Conservation (phyloP, 371 early-diverging fungal species). For the Mucor lusitanicus region DNA sequence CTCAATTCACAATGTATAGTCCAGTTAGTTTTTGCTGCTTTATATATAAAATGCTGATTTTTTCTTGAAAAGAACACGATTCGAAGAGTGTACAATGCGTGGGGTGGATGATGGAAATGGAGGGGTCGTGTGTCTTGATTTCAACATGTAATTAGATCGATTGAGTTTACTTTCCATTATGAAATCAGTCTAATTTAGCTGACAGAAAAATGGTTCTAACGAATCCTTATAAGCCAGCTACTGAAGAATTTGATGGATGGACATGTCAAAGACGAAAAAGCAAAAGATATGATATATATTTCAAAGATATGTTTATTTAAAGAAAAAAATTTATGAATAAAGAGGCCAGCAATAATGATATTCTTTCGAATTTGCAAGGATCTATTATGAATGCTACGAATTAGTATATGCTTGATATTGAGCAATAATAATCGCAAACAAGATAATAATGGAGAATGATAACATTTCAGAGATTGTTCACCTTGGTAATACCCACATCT, state of each 20-base stretch:
- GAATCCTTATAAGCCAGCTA: not conserved
- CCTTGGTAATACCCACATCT: slow-evolving; percentile 30
- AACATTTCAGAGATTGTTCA: slow-evolving; percentile 26
- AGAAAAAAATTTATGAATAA: not conserved
- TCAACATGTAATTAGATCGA: not conserved
- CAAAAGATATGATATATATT: not conserved
- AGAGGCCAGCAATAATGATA: not conserved
- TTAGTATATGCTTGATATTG: not conserved
- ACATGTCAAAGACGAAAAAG: not conserved
- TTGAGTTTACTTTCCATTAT: not conserved
- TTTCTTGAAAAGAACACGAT: not conserved
- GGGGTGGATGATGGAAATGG: not conserved
- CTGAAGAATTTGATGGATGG: too few species aligned
- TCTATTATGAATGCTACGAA: not conserved
- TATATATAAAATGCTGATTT: slow-evolving; percentile 8
- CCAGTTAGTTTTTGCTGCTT: not conserved
- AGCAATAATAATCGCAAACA: not conserved
- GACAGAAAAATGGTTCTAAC: not conserved
- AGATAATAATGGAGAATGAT: not conserved
- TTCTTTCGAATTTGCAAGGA: not conserved
- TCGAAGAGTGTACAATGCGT: not conserved
- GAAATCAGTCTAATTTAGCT: not conserved
- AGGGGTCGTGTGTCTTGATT: not conserved
- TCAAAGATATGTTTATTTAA: not conserved
- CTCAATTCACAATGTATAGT: slow-evolving; percentile 16